Base-by-base conservation (phyloP, 768 basidiomycete species). In the Pleurotus djamor region DNA sequence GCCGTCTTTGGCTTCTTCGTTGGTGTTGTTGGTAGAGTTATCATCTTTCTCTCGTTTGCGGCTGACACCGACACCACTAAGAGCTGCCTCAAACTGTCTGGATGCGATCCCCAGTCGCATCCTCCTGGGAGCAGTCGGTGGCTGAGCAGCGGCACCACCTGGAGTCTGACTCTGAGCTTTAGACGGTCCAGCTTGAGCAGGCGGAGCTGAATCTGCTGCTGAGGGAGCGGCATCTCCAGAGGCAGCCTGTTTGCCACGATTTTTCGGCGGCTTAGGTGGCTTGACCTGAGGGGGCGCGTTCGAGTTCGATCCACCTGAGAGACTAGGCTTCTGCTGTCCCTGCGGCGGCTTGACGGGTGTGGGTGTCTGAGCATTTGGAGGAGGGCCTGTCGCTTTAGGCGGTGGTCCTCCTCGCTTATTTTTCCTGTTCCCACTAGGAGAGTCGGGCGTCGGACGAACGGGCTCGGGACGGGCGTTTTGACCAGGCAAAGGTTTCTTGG, bases 61-160 rank as follows among this genome's bases (percentile, higher is more conserved):
- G n/a, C 77, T 69, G 4, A 84, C 83, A 4, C 85, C 86, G 0
- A 84, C 83, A 0, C 87, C 84, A 59, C 71, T 89, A 33, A 92
- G 70, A 6, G 90, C 90, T 5, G 84, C 88, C 64, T 90, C 88
- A 55, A 92, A 87, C 12, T 90, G 87, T 10, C 89, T 78, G 3
- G 83, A 84, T 0, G 79, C 86, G 6, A 88, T 67, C 0, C 88
- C 87, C 35, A 91, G 71, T 8, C 88, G 82, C 4, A 69, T 63
- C 35, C n/a, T 78, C 21, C 83, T 79, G 2, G 76, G 56, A 10
- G 68, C 66, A 12, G 63, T 34, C n/a, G 66, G 58, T 32, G 60
- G 48, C 28, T 57, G 49, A 10, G 67, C 56, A 6, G 74, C 59
- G 0, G 61, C 58, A 35, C 21, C 21, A 3, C 61, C 51, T 1